phyloP scores from a whole-genome alignment of 2,329 filamentous ascomycete species.

The Fusarium buharicum region DNA sequence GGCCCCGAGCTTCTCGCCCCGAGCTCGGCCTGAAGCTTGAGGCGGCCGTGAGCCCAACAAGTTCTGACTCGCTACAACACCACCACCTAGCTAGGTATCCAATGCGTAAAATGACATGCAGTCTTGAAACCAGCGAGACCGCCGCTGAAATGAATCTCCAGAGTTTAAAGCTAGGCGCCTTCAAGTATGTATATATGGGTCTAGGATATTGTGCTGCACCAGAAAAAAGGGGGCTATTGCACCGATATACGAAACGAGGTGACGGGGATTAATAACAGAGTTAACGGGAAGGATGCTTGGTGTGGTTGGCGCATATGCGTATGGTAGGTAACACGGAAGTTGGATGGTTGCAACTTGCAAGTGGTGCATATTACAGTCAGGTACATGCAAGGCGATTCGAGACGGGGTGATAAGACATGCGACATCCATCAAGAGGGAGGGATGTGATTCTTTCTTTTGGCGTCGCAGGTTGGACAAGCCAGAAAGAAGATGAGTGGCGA shows the following conservation, averaged over 20 bases:
- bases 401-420: conserved; percentile 30
- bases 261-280: conserved; percentile 12
- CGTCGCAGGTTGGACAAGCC: not conserved
- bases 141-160: conserved; percentile 30
- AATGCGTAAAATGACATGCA: conserved; percentile 33
- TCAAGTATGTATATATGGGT: conserved; percentile 27
- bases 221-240: conserved; percentile 14
- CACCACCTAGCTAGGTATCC: conserved; percentile 23
- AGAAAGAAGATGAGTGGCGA: conserved; percentile 2
- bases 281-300: conserved; percentile 16
- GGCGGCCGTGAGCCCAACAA: conserved; percentile 15
- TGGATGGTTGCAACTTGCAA: conserved; percentile 18
- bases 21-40: conserved; percentile 42
- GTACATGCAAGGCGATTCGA: conserved; percentile 33
- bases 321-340: conserved; percentile 6
- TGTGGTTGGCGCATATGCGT: conserved; percentile 26
- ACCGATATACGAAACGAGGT: conserved; percentile 16
- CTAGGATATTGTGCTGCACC: not conserved
- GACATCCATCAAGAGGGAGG: conserved; percentile 15
- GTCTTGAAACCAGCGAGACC: conserved; percentile 26
- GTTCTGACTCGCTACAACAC: conserved; percentile 38
- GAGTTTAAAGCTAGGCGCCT: conserved; percentile 39
- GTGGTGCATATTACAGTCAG: conserved; percentile 10
- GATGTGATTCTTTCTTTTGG: not conserved
- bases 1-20: conserved; percentile 40